Conservation (phyloP, 441 rosid species). For the Cnidoscolus chayamansa region DNA sequence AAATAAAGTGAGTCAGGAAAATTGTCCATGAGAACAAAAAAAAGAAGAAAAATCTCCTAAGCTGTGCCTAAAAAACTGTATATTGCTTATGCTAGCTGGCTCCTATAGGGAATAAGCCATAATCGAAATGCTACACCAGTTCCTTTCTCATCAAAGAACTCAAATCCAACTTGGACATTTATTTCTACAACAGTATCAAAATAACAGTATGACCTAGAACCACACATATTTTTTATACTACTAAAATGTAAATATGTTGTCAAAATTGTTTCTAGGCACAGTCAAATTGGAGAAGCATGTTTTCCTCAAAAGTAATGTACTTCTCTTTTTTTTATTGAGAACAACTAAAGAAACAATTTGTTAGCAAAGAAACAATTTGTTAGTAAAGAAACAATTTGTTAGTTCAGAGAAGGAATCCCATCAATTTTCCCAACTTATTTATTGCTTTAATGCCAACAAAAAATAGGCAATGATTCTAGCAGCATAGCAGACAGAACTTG, state of each 20-base stretch:
- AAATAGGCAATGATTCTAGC: no score
- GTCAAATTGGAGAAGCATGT: no score
- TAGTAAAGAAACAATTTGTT: no score
- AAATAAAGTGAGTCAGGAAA: conserved; percentile 18
- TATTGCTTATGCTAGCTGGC: background rate
- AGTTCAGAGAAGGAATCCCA: no score
- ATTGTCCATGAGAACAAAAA: background rate
- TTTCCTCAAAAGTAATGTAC: background rate
- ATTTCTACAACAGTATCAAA: background rate
- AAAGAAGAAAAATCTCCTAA: background rate
- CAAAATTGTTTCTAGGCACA: background rate
- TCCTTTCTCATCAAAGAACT: background rate
- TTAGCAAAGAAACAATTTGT: no score
- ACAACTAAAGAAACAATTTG: background rate
- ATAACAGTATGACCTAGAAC: background rate
- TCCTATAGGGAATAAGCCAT: no score
- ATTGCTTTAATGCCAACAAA: no score
- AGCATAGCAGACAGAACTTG: no score
- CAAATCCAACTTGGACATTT: background rate
- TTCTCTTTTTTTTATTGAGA: background rate
- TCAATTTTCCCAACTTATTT: no score
- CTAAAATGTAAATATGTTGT: background rate
- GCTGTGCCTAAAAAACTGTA: background rate
- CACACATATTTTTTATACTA: background rate
- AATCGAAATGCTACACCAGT: background rate